These are phyloP conservation scores for Blepharisma japonicum DNA, from an alignment of 73 alveolate species.

Conservation along the genomic window DNA sequence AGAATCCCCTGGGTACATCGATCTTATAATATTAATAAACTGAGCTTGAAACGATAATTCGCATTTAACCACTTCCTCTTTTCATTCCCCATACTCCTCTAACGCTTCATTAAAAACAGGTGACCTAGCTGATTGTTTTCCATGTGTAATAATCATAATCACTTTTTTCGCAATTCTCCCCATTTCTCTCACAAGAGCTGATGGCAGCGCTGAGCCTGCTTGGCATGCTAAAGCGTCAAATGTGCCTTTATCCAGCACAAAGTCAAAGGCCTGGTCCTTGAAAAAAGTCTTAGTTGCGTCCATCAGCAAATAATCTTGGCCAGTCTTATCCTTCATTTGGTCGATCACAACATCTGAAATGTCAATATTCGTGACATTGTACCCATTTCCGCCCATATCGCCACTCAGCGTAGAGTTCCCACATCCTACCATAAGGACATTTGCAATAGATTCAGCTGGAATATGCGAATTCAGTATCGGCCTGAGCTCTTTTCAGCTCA, in stretches of 20 bases:
- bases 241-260: slow-evolving; percentile 58
- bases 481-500: slow-evolving; percentile 48
- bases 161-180: slow-evolving; percentile 24
- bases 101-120: background rate
- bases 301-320: slow-evolving; percentile 31
- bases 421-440: slow-evolving; percentile 60
- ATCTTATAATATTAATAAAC: slow-evolving; percentile 5
- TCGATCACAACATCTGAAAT: slow-evolving; percentile 46
- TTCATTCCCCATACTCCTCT: background rate
- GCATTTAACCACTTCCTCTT: background rate
- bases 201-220: background rate
- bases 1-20: slow-evolving; percentile 20
- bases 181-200: background rate
- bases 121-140: background rate
- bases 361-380: slow-evolving; percentile 51
- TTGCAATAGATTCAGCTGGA: slow-evolving; percentile 4
- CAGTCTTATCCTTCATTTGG: slow-evolving; percentile 38
- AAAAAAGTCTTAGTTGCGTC: slow-evolving; percentile 49
- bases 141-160: background rate
- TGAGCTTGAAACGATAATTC: slow-evolving; percentile 4
- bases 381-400: slow-evolving; percentile 51
- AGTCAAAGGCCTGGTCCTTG: slow-evolving; percentile 45
- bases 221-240: slow-evolving; percentile 55
- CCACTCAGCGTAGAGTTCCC: slow-evolving; percentile 60
- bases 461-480: background rate